phyloP scores from a whole-genome alignment of 768 basidiomycete genomes.

The Lepiota venenata region DNA sequence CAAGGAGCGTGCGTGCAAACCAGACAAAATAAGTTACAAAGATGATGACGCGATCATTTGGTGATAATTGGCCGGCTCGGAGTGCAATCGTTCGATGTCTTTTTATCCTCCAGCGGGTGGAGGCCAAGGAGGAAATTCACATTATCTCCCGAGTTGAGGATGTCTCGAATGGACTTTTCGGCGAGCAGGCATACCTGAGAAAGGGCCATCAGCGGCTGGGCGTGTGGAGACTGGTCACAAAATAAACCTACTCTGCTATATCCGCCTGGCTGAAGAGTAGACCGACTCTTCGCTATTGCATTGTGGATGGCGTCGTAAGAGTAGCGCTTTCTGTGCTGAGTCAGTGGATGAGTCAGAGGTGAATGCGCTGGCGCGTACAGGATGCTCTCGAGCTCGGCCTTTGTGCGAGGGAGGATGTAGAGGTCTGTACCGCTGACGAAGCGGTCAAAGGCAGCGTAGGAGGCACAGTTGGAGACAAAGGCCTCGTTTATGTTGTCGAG shows the following conservation, averaged over 20 bases:
- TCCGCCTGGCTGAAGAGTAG: constrained; percentile 53
- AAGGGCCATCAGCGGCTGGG: constrained; percentile 1
- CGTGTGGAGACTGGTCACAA: background rate
- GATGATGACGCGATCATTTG: constrained; percentile 25
- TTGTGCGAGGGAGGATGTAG: constrained; percentile 63
- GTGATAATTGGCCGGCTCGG: constrained; percentile 39
- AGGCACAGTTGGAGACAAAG: constrained; percentile 74
- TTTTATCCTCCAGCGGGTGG: constrained; percentile 38
- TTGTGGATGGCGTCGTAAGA: constrained; percentile 82
- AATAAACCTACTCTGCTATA: constrained; percentile 39
- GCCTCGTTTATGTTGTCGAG: constrained; percentile 69
- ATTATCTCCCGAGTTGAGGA: constrained; percentile 70
- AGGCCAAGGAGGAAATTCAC: constrained; percentile 59
- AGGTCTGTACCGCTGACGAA: constrained; percentile 71
- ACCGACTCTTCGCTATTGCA: constrained; percentile 66
- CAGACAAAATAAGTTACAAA: constrained; percentile 5
- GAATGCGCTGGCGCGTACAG: constrained; percentile 41
- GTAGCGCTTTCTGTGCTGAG: constrained; percentile 56
- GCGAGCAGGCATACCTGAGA: constrained; percentile 65
- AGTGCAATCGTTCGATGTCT: constrained; percentile 24
- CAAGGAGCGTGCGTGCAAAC: background rate
- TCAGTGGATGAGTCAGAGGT: constrained; percentile 1
- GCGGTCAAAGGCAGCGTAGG: constrained; percentile 75
- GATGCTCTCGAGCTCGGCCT: constrained; percentile 65
- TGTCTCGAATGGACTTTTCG: constrained; percentile 65